Evolutionary conservation across 2,329 filamentous ascomycete species (phyloP), one percentile per base, ranked within the genome.

Genomic region (Ceratocystiopsis sp.): DNA sequence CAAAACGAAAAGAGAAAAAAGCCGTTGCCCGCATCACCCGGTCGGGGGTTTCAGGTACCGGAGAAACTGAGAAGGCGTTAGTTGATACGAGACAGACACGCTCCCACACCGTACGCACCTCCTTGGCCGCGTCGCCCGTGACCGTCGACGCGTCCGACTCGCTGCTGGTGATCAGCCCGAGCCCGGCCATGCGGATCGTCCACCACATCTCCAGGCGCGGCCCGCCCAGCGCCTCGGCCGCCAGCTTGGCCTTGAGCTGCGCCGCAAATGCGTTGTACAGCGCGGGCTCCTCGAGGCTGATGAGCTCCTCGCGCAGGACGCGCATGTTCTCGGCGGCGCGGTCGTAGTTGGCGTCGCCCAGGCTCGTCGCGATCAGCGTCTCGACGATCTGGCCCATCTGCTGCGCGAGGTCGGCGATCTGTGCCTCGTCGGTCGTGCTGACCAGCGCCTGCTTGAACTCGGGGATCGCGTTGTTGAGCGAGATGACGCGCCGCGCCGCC

Each of bases 201-300:
- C 75, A 82, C 86, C 86, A 95, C 62, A 95, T 77, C 54, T 93
- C 84, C 49, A 71, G 71, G 43, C 85, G 67, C 52, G 93, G 80
- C 0, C 84, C 86, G 35, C 78, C 77, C 3, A 95, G 61, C 50
- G 80, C 71, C 0, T 77, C 81, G 0, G 67, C 70, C 9, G 86
- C 58, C 1, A 95, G 57, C 44, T 77, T 75, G 50, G 66, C 67
- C 65, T 95, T 96, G 52, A 96, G 60, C 33, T 71, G 68, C 36
- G 59, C 65, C 37, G 93, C 53, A 50, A 87, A 82, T 1, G 69
- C 65, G 55, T 96, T 95, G 60, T 83, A 98, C 25, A 84, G 53
- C 0, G 58, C 69, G 0, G 84, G 80, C 57, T 84, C 76, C 55
- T 95, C 87, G 29, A 84, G 67, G 7, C 77, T 75, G 7, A 79